phyloP scores from a whole-genome alignment of 495 filamentous ascomycete species.

The Aspergillus bertholletiae region DNA sequence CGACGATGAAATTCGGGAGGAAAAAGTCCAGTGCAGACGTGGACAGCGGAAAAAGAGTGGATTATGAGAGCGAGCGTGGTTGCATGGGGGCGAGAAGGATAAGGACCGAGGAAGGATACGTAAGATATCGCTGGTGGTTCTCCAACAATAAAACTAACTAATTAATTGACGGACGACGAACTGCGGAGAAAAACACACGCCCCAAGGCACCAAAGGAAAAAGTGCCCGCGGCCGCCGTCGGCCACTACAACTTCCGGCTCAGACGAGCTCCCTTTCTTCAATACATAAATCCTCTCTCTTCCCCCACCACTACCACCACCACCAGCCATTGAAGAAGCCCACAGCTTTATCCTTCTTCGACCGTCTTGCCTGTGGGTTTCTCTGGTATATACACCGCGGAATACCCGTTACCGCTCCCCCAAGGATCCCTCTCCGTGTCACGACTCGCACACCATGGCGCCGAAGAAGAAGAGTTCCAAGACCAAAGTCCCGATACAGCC shows the following conservation, averaged over 20 bases:
- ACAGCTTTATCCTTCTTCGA: background rate
- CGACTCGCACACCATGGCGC: constrained; percentile 26
- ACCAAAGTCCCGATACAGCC: constrained; percentile 29
- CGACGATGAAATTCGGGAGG: constrained; percentile 8
- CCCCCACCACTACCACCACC: background rate
- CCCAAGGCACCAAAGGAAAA: too few species aligned
- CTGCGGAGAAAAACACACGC: too few species aligned
- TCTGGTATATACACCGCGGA: background rate
- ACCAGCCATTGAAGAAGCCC: background rate
- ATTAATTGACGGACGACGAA: too few species aligned
- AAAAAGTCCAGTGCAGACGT: too few species aligned
- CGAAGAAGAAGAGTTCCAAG: constrained; percentile 25
- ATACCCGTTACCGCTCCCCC: too few species aligned
- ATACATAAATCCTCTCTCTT: background rate
- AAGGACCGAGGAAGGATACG: background rate
- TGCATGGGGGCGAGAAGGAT: background rate
- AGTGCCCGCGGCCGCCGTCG: background rate
- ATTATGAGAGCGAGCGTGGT: constrained; percentile 7
- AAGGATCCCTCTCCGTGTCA: too few species aligned
- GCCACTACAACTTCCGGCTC: background rate
- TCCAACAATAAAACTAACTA: too few species aligned
- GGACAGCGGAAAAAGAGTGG: constrained; percentile 16
- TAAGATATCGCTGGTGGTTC: background rate
- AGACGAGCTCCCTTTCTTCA: background rate
- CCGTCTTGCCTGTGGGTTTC: background rate